Evolutionary conservation across 1,284 basidiomycete species (phyloP).

Genomic region (Afroboletus lepidellus): DNA sequence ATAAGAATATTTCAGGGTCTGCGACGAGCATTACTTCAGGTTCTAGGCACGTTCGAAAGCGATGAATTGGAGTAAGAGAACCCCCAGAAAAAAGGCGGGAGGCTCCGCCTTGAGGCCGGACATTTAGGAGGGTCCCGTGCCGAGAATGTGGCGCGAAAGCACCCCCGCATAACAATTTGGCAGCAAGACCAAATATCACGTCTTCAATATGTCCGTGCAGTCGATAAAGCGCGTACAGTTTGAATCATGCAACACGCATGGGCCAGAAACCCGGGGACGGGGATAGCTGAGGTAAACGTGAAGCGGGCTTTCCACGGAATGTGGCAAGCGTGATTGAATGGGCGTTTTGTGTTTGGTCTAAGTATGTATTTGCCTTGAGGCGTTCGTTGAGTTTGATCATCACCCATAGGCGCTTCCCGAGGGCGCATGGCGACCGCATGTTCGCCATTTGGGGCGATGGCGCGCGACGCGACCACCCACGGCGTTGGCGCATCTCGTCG

Average conservation of each 20-base stretch:
- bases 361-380: constrained; percentile 29
- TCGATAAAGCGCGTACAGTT: constrained; percentile 16
- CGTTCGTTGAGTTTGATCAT: constrained; percentile 23
- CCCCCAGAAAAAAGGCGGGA: constrained; percentile 32
- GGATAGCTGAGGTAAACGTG: constrained; percentile 31
- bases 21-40: constrained; percentile 7
- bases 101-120: constrained; percentile 14
- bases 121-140: constrained; percentile 20
- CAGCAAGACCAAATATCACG: constrained; percentile 27
- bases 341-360: constrained; percentile 17
- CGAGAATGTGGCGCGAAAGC: constrained; percentile 14
- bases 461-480: constrained; percentile 10
- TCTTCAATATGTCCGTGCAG: constrained; percentile 28
- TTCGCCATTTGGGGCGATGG: constrained; percentile 23
- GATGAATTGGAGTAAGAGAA: constrained; percentile 34
- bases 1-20: constrained; percentile 25
- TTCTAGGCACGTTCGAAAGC: constrained; percentile 23
- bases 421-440: constrained; percentile 30
- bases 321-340: constrained; percentile 21
- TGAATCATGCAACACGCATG: constrained; percentile 5
- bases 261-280: constrained; percentile 8
- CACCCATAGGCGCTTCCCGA: constrained; percentile 21
- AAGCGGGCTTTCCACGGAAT: constrained; percentile 14
- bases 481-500: constrained; percentile 14
- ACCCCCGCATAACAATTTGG: constrained; percentile 6